These are phyloP conservation scores for Curvularia sp. DNA, from an alignment of 2,329 filamentous ascomycete species.

Conservation along the genomic window DNA sequence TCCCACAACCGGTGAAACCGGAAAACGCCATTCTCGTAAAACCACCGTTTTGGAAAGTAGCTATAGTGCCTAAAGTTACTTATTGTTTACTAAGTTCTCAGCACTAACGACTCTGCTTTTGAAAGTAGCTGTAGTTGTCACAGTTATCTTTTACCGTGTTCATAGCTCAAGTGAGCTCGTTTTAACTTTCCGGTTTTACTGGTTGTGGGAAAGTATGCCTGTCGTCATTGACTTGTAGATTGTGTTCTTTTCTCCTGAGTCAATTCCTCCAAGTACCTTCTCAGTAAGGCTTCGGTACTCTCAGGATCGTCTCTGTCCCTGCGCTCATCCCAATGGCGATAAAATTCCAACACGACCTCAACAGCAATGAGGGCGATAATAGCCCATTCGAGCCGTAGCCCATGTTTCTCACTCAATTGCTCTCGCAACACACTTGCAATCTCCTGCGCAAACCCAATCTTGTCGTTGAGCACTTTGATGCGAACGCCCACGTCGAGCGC, in stretches of 20 bases:
- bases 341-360: constrained; percentile 87
- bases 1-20: too few relatives aligned
- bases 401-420: constrained; percentile 88
- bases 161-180: too few relatives aligned
- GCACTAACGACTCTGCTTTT: too few relatives aligned
- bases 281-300: constrained; percentile 51
- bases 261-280: constrained; percentile 44
- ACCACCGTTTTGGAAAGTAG: too few relatives aligned
- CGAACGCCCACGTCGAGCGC: constrained; percentile 90
- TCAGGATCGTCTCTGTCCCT: constrained; percentile 53
- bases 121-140: too few relatives aligned
- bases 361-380: constrained; percentile 94
- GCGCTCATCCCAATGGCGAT: constrained; percentile 72
- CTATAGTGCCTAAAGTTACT: too few relatives aligned
- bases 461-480: constrained; percentile 91
- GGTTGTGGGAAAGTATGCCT: too few relatives aligned
- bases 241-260: constrained; percentile 11
- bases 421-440: constrained; percentile 89
- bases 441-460: constrained; percentile 97
- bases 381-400: constrained; percentile 87
- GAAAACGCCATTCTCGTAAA: too few relatives aligned
- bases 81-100: too few relatives aligned
- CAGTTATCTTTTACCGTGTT: too few relatives aligned
- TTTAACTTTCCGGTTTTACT: too few relatives aligned
- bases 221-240: background rate